A percentile compares a stretch with the other conserved stretches of the same genome.
phyloP scores from a whole-genome alignment of 768 basidiomycete species.

The Tricholoma flavovirens region DNA sequence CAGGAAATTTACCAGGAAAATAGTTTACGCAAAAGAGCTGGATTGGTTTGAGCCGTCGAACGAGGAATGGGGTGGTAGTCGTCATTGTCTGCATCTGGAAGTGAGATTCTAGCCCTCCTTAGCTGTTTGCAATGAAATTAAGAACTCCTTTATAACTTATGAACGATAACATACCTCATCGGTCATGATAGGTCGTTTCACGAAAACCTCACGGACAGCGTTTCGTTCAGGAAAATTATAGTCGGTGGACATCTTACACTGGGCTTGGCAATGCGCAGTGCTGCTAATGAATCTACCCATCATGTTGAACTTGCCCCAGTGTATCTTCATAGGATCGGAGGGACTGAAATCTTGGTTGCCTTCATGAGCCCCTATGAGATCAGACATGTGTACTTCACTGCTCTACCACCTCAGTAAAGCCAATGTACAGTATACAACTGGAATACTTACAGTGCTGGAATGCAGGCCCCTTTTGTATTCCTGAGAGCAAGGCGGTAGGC shows the following conservation, averaged over 20 bases:
- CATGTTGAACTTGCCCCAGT: conserved; percentile 96
- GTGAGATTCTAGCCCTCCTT: conserved; percentile 59
- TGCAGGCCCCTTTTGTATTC: conserved; percentile 79
- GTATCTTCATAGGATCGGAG: conserved; percentile 65
- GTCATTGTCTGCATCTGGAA: conserved; percentile 42
- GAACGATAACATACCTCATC: conserved; percentile 45
- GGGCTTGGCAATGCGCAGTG: conserved; percentile 72
- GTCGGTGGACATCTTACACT: conserved; percentile 55
- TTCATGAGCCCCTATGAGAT: conserved; percentile 83
- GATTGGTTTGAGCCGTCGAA: conserved; percentile 26
- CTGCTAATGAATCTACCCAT: conserved; percentile 81
- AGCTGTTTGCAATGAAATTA: conserved; percentile 35
- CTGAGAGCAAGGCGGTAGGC: conserved; percentile 88
- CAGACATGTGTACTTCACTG: conserved; percentile 89
- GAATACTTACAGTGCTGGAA: conserved; percentile 70
- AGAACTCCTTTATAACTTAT: neutral
- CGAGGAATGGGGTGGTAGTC: conserved; percentile 26
- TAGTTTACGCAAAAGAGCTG: conserved; percentile 44
- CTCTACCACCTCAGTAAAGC: conserved; percentile 8
- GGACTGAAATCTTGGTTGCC: conserved; percentile 71
- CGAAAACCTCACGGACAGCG: conserved; percentile 48
- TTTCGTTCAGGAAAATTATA: conserved; percentile 58
- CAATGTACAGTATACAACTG: neutral
- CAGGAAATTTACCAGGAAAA: conserved; percentile 34
- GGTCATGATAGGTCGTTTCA: conserved; percentile 58